A percentile compares a stretch with the other conserved stretches of the same genome.
phyloP scores from a whole-genome alignment of 345 rosid genomes.

The Ceriops tagal region DNA sequence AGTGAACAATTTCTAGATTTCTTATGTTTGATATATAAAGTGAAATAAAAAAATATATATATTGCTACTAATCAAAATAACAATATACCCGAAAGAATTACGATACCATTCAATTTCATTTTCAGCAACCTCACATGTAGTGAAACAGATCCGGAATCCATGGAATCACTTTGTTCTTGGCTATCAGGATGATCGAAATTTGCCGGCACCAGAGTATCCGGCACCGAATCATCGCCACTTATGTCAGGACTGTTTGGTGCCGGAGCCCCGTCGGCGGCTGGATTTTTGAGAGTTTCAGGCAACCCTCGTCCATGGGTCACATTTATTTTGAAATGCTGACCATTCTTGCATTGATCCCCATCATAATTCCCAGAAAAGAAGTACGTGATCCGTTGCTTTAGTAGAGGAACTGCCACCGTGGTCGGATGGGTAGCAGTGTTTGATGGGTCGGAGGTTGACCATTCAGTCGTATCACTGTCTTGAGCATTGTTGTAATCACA shows the following conservation, averaged over 20 bases:
- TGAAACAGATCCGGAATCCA: slow-evolving; percentile 30
- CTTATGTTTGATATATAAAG: too few species aligned
- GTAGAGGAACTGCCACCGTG: slow-evolving; percentile 61
- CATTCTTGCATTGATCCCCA: slow-evolving; percentile 78
- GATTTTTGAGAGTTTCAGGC: slow-evolving; percentile 46
- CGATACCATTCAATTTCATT: slow-evolving; percentile 9
- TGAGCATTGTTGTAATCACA: slow-evolving; percentile 59
- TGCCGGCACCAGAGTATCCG: slow-evolving; percentile 70
- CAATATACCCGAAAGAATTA: too few species aligned
- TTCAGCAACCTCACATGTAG: slow-evolving; percentile 9
- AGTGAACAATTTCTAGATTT: too few species aligned
- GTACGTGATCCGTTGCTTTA: slow-evolving; percentile 64
- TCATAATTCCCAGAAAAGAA: slow-evolving; percentile 87
- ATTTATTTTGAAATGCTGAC: slow-evolving; percentile 62
- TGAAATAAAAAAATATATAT: too few species aligned
- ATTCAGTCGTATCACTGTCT: slow-evolving; percentile 51
- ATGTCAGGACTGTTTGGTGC: slow-evolving; percentile 51
- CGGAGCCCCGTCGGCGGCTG: slow-evolving; percentile 43
- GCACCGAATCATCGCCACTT: slow-evolving; percentile 55
- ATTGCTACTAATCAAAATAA: too few species aligned
- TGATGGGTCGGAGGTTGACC: slow-evolving; percentile 78
- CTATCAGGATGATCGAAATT: slow-evolving; percentile 61
- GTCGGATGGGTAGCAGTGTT: slow-evolving; percentile 49
- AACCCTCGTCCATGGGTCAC: slow-evolving; percentile 81
- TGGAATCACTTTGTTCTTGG: slow-evolving; percentile 31